Evolutionary conservation across 768 basidiomycete species (phyloP), one percentile per base, ranked within the genome.

Genomic region (Hemileccinum impolitum): DNA sequence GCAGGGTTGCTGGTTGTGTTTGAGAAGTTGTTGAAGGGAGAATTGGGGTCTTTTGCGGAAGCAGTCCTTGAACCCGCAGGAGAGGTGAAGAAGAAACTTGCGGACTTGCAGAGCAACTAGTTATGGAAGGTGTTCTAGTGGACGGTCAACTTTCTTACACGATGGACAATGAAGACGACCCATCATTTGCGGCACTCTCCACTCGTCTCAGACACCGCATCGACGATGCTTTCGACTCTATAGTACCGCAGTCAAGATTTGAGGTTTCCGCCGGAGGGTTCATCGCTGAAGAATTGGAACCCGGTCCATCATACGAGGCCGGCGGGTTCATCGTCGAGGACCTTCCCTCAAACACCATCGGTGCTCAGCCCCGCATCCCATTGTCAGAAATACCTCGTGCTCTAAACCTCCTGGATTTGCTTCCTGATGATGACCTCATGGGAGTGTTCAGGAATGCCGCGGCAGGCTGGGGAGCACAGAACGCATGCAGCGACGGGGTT

Each of bases 371-470:
- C 37, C 45, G 73, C 31, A 81, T 90, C 18, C 73, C 78, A 0
- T 59, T 91, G 26, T 73, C 77, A 12, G 65, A 72, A 18, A 72
- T 91, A 37, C 82, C 88, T 3, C 52, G 65, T 11, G 87, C 87
- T 11, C 76, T 93, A 2, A 76, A 76, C 54, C 58, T 70, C 15
- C 74, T 93, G 17, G 80, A 84, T 53, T 71, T 91, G 8, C 79
- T 80, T 9, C 75, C 84, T 21, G 83, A 90, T 62, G 89, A 92
- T 58, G 79, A 88, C 45, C 73, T 90, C 11, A 74, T 92, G 4
- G 62, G 73, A 2, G 84, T 90, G 2, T 89, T 93, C 65, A 74
- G 74, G 32, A 88, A 86, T 52, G 90, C 90, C 3, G 84, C 86
- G 0, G 72, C 78, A 2, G 90, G 87, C 15, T 90, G 90, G 89